A percentile compares a stretch with the other conserved stretches of the same genome.
Conservation (phyloP, 2,329 filamentous ascomycete genomes). For the Phialophora tarda region DNA sequence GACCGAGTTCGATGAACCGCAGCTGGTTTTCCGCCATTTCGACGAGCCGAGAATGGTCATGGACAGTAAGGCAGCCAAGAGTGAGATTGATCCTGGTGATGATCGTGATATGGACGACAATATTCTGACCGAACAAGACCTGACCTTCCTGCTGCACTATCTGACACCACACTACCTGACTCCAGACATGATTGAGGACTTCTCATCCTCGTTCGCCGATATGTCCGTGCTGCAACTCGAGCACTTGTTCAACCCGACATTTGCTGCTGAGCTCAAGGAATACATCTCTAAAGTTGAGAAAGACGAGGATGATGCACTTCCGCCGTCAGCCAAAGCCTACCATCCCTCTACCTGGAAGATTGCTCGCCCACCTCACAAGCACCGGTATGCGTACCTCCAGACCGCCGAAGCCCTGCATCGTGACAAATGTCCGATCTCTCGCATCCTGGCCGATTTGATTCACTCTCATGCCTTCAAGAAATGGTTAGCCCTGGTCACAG, state of each 20-base stretch:
- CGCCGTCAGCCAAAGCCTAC: slow-evolving; percentile 42
- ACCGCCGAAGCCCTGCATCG: slow-evolving; percentile 43
- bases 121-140: slow-evolving; percentile 75
- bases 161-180: slow-evolving; percentile 89
- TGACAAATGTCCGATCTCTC: slow-evolving; percentile 68
- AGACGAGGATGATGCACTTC: slow-evolving; percentile 46
- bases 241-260: slow-evolving; percentile 77
- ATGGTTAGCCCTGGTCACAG: slow-evolving; percentile 85
- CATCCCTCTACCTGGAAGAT: slow-evolving; percentile 67
- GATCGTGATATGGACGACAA: slow-evolving; percentile 55
- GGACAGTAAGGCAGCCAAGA: slow-evolving; percentile 44
- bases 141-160: slow-evolving; percentile 89
- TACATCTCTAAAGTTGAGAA: slow-evolving; percentile 72
- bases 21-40: slow-evolving; percentile 61
- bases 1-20: slow-evolving; percentile 84
- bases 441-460: slow-evolving; percentile 80
- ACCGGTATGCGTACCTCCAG: slow-evolving; percentile 76
- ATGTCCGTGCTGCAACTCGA: slow-evolving; percentile 83
- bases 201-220: slow-evolving; percentile 78
- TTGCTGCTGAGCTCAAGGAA: slow-evolving; percentile 70
- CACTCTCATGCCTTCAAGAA: slow-evolving; percentile 85
- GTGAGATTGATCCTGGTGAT: slow-evolving; percentile 43
- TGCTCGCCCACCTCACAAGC: slow-evolving; percentile 90
- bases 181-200: slow-evolving; percentile 84
- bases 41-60: slow-evolving; percentile 43